phyloP scores from a whole-genome alignment of 2,329 filamentous ascomycete species.

The Aspergillus calidoustus region DNA sequence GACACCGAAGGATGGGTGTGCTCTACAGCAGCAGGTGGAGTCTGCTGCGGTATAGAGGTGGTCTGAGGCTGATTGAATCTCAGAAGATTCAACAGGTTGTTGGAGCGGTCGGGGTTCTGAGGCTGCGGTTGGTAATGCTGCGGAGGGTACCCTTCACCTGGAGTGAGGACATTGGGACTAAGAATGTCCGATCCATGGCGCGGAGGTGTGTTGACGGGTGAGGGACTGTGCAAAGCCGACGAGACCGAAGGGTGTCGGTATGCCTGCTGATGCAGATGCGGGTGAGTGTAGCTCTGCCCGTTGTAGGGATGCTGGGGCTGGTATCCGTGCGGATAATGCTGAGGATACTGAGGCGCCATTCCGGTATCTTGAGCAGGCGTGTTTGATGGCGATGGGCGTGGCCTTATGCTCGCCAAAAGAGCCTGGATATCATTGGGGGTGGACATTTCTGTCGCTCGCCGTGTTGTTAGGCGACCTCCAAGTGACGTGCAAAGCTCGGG shows the following conservation, averaged over 20 bases:
- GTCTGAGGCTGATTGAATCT: slow-evolving; percentile 62
- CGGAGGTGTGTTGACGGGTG: slow-evolving; percentile 57
- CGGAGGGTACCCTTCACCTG: slow-evolving; percentile 45
- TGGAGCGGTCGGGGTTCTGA: slow-evolving; percentile 54
- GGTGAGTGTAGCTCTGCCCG: slow-evolving; percentile 38
- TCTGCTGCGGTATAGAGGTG: slow-evolving; percentile 36
- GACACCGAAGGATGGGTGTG: slow-evolving; percentile 34
- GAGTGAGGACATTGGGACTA: slow-evolving; percentile 58
- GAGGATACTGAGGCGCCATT: slow-evolving; percentile 30
- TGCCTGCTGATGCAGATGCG: slow-evolving; percentile 37
- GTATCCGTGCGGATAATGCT: slow-evolving; percentile 37
- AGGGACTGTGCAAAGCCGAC: slow-evolving; percentile 62
- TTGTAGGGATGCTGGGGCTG: slow-evolving; percentile 39
- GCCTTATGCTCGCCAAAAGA: slow-evolving; percentile 51
- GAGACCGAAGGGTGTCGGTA: slow-evolving; percentile 63
- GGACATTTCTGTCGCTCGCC: slow-evolving; percentile 52
- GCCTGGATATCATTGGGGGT: slow-evolving; percentile 52
- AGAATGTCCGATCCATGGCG: slow-evolving; percentile 62
- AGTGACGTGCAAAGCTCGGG: slow-evolving; percentile 31
- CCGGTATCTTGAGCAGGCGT: slow-evolving; percentile 35
- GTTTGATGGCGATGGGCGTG: slow-evolving; percentile 43
- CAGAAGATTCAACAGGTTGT: slow-evolving; percentile 66
- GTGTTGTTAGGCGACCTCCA: slow-evolving; percentile 34
- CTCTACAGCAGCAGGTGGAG: slow-evolving; percentile 29
- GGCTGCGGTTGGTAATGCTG: slow-evolving; percentile 43